Conservation (phyloP, 78 protist genomes). For the Dictyostelium firmibasis region DNA sequence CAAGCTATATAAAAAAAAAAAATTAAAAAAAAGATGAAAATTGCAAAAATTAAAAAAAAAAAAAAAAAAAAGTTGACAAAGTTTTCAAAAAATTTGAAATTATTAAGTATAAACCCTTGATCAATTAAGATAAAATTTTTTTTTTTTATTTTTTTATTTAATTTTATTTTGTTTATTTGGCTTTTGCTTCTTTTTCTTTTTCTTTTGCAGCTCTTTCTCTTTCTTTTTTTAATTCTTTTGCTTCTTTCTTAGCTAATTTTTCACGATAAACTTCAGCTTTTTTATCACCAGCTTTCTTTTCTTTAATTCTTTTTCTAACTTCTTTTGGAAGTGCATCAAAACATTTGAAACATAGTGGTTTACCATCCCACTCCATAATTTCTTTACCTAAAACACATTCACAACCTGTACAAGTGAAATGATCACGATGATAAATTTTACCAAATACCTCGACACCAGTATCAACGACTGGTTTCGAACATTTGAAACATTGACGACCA, state of each 20-base stretch:
- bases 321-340: conserved; percentile 80
- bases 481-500: conserved; percentile 78
- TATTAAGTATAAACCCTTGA: too few relatives aligned
- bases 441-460: conserved; percentile 70
- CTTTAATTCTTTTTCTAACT: conserved; percentile 71
- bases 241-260: conserved; percentile 67
- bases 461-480: conserved; percentile 66
- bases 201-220: background rate
- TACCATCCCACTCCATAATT: conserved; percentile 82
- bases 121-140: too few relatives aligned
- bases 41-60: background rate
- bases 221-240: conserved; percentile 49
- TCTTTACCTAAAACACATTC: conserved; percentile 56
- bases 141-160: background rate
- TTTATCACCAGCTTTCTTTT: conserved; percentile 77
- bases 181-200: conserved; percentile 3
- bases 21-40: background rate
- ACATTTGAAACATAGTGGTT: conserved; percentile 80
- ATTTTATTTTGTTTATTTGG: background rate
- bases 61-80: too few relatives aligned
- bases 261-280: conserved; percentile 66
- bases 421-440: conserved; percentile 81
- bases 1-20: too few relatives aligned
- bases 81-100: too few relatives aligned
- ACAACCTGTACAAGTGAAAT: conserved; percentile 84